phyloP scores from a whole-genome alignment of 192 early-diverging fungal genomes.

The Umbelopsis sp. region DNA sequence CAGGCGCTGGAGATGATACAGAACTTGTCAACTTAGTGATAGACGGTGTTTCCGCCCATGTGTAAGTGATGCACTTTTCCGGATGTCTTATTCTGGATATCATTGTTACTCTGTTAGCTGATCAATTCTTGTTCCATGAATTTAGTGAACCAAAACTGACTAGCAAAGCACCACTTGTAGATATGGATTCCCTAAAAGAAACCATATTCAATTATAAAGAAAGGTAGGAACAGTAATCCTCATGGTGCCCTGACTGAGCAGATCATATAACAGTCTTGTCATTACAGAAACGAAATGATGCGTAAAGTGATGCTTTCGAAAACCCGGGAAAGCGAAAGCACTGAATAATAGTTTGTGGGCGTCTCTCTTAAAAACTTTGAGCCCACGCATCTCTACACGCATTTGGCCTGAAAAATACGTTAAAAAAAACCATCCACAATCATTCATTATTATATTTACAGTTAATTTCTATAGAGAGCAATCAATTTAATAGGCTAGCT shows the following conservation, averaged over 20 bases:
- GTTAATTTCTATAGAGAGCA: too few species aligned
- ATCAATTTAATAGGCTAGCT: too few species aligned
- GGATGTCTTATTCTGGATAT: background rate
- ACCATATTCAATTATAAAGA: slow-evolving; percentile 10
- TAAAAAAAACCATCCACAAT: too few species aligned
- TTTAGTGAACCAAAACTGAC: background rate
- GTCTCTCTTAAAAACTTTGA: background rate
- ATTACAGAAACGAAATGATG: slow-evolving; percentile 9
- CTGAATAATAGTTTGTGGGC: background rate
- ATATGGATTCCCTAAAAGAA: slow-evolving; percentile 5
- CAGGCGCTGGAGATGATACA: slow-evolving; percentile 3
- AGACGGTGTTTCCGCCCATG: slow-evolving; percentile 7
- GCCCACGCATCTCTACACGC: background rate
- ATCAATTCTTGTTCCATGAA: background rate
- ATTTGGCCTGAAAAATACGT: too few species aligned
- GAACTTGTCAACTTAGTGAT: slow-evolving; percentile 3
- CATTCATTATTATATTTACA: too few species aligned
- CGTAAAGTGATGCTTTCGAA: slow-evolving; percentile 5
- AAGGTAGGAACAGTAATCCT: background rate
- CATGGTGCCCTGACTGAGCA: background rate
- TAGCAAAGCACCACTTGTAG: slow-evolving; percentile 2
- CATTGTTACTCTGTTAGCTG: background rate
- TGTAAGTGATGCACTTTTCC: background rate
- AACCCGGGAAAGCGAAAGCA: background rate
- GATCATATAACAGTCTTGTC: background rate